phyloP scores from a whole-genome alignment of 1,139 yeast species.

The Blastobotrys proliferans region DNA sequence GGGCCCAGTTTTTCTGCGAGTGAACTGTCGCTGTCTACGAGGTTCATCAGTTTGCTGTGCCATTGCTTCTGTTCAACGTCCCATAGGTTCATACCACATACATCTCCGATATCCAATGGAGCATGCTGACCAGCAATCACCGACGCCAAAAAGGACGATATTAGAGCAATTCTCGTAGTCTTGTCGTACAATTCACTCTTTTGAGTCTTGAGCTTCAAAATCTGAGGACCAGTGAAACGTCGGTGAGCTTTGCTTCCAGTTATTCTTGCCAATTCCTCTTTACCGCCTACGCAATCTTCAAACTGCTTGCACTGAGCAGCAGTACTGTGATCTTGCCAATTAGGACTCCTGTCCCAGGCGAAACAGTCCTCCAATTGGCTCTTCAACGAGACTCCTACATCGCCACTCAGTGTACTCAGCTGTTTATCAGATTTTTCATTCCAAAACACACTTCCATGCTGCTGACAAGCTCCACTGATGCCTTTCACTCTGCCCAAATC shows the following conservation, averaged over 20 bases:
- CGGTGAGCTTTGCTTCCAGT: slow-evolving; percentile 90
- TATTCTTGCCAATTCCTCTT: slow-evolving; percentile 56
- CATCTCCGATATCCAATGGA: slow-evolving; percentile 76
- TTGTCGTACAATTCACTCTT: slow-evolving; percentile 50
- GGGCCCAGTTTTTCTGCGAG: slow-evolving; percentile 47
- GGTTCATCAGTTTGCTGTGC: slow-evolving; percentile 46
- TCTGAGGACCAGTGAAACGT: slow-evolving; percentile 88
- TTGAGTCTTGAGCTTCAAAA: slow-evolving; percentile 62
- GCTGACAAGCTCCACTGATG: slow-evolving; percentile 85
- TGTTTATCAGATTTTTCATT: slow-evolving; percentile 44
- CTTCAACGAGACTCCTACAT: slow-evolving; percentile 16
- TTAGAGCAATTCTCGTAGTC: slow-evolving; percentile 65
- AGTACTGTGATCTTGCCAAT: slow-evolving; percentile 95
- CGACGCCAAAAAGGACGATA: slow-evolving; percentile 74
- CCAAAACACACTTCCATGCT: slow-evolving; percentile 90
- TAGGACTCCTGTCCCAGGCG: slow-evolving; percentile 67
- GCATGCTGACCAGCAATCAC: slow-evolving; percentile 62
- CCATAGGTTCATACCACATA: slow-evolving; percentile 87
- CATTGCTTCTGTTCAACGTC: slow-evolving; percentile 54
- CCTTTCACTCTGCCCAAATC: slow-evolving; percentile 62
- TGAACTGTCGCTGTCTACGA: slow-evolving; percentile 35
- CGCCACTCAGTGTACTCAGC: slow-evolving; percentile 30
- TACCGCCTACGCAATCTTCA: slow-evolving; percentile 61
- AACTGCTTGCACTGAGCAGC: slow-evolving; percentile 60
- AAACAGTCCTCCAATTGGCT: slow-evolving; percentile 41